Percentiles rank a stretch among this genome's conserved stretches.
Conservation (phyloP, 2,329 filamentous ascomycete genomes). For the Fusarium verrucosum region DNA sequence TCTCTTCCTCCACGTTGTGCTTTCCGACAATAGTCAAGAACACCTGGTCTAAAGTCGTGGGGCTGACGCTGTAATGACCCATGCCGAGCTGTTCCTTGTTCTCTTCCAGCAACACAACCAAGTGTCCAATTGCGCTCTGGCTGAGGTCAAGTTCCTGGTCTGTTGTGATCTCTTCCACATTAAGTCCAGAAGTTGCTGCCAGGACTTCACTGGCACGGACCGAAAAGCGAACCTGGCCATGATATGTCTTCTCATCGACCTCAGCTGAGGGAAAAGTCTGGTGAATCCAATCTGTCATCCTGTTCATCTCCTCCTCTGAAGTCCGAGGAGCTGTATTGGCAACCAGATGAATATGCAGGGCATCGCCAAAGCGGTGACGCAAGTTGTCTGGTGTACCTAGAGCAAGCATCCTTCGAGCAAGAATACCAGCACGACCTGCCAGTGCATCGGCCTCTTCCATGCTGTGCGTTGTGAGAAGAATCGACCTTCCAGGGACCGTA, state of each 20-base stretch:
- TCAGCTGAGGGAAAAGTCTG: conserved; percentile 69
- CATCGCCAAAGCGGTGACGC: conserved; percentile 78
- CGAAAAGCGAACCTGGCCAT: conserved; percentile 88
- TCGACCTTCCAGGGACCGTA: conserved; percentile 78
- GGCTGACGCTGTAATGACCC: conserved; percentile 86
- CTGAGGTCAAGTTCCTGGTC: conserved; percentile 41
- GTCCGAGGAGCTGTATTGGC: conserved; percentile 79
- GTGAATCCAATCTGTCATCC: conserved; percentile 72
- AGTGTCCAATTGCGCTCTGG: conserved; percentile 68
- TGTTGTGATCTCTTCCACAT: conserved; percentile 38
- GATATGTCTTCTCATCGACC: conserved; percentile 78
- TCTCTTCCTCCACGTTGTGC: conserved; percentile 82
- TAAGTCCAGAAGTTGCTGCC: conserved; percentile 35
- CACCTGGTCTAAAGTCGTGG: conserved; percentile 89
- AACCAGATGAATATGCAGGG: conserved; percentile 84
- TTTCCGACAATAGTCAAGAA: conserved; percentile 85
- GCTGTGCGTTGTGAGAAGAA: conserved; percentile 89
- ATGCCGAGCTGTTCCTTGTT: conserved; percentile 74
- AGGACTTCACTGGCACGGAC: conserved; percentile 64
- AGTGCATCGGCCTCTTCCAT: conserved; percentile 97
- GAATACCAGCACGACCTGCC: conserved; percentile 83
- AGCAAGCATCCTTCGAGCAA: conserved; percentile 86
- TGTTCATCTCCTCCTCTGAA: conserved; percentile 70
- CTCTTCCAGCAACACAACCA: conserved; percentile 79
- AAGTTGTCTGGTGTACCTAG: conserved; percentile 79